Evolutionary conservation across 2,329 filamentous ascomycete species (phyloP).

Genomic region (Trichoderma harzianum): DNA sequence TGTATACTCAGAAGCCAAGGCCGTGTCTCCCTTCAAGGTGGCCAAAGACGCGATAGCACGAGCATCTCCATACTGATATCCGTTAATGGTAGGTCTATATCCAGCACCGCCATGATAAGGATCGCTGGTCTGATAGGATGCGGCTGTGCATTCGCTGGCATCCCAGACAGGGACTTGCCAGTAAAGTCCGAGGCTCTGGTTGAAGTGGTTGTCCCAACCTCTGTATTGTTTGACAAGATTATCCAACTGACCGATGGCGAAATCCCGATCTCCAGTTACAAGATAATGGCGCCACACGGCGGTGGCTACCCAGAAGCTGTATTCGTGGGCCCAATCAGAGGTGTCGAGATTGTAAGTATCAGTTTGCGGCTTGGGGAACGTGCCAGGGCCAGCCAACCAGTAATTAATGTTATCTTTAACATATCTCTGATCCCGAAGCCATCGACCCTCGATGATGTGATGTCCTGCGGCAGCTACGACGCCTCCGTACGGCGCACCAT

Average conservation of each 20-base stretch:
- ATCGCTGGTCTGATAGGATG: background rate
- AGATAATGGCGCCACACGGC: conserved; percentile 2
- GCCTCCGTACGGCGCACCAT: background rate
- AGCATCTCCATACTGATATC: background rate
- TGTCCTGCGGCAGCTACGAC: background rate
- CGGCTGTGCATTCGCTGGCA: background rate
- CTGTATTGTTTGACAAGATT: background rate
- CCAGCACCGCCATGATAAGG: background rate
- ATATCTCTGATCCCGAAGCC: background rate
- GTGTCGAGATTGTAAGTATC: background rate
- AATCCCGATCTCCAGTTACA: background rate
- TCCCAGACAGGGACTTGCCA: background rate
- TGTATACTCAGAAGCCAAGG: background rate
- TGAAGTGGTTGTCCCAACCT: background rate
- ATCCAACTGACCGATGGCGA: background rate
- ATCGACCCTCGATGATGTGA: background rate
- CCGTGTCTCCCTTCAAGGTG: background rate
- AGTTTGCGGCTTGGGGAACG: background rate
- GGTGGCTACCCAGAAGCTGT: background rate
- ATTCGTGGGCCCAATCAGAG: background rate
- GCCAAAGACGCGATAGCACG: background rate
- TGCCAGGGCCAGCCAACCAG: background rate
- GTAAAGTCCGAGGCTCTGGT: background rate
- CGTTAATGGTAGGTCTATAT: background rate
- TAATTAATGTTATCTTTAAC: background rate